Conservation (phyloP, 176 grass and related monocot species). For the Bonia amplexicaulis region DNA sequence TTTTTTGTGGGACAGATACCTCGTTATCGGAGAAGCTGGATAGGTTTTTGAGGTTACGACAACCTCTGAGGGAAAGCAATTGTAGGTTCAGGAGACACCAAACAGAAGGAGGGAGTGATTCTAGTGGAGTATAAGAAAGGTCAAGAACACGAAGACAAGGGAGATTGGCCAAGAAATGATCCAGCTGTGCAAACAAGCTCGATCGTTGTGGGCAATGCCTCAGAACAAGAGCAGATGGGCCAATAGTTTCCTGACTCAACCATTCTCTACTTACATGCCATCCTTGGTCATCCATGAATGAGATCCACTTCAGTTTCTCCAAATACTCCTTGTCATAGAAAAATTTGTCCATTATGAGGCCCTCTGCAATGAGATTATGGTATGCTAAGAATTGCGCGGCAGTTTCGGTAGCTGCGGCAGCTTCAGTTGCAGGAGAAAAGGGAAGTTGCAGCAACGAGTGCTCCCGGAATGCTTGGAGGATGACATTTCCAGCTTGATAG, state of each 20-base stretch:
- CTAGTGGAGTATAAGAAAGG: slow-evolving; percentile 11
- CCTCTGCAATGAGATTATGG: neutral
- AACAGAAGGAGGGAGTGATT: neutral
- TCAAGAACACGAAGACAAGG: neutral
- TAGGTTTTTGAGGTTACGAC: neutral
- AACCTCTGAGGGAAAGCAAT: slow-evolving; percentile 6
- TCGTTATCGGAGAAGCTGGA: neutral
- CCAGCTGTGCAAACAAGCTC: neutral
- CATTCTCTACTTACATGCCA: neutral
- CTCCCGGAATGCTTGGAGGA: neutral
- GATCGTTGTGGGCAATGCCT: neutral
- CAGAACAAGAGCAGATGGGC: neutral
- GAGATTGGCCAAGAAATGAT: neutral
- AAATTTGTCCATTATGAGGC: neutral
- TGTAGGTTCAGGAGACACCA: neutral
- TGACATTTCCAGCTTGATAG: neutral
- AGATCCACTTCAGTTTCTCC: neutral
- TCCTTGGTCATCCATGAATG: neutral
- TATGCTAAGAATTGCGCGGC: neutral
- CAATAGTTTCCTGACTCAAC: neutral
- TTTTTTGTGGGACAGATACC: too few relatives aligned
- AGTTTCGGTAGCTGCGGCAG: neutral
- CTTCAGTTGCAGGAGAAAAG: neutral
- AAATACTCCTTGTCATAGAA: neutral
- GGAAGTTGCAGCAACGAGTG: slow-evolving; percentile 1